Conservation (phyloP, 139 green algal genomes). For the Choricystis sp. region DNA sequence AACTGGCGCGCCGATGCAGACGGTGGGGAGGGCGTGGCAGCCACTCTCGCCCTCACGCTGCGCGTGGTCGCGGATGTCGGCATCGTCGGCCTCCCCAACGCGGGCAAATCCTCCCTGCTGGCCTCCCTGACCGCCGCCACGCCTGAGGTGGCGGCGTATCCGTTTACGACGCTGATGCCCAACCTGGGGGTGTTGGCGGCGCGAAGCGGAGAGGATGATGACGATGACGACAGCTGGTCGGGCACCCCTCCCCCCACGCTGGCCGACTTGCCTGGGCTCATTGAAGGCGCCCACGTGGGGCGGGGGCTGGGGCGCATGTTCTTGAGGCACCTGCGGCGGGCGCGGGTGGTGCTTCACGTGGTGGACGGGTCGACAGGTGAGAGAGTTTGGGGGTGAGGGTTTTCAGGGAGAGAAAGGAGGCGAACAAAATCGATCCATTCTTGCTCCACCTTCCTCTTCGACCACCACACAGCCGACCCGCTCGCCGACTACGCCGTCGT, state of each 20-base stretch:
- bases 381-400: too few species aligned
- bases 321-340: too few species aligned
- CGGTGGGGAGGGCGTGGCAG: too few species aligned
- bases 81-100: constrained; percentile 88
- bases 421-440: too few species aligned
- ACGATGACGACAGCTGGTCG: background rate
- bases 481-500: background rate
- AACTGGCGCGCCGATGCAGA: background rate
- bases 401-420: too few species aligned
- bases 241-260: constrained; percentile 11
- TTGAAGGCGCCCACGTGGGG: constrained; percentile 25
- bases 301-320: constrained; percentile 44
- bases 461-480: constrained; percentile 16
- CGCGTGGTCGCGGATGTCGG: constrained; percentile 68
- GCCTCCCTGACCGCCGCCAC: constrained; percentile 41
- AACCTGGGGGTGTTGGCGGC: constrained; percentile 45
- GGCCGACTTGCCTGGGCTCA: constrained; percentile 51
- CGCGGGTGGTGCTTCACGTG: constrained; percentile 25
- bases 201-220: background rate
- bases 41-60: background rate
- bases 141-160: constrained; percentile 36
- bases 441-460: constrained; percentile 56
- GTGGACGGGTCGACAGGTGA: too few species aligned
- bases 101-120: constrained; percentile 62
- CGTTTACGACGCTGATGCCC: constrained; percentile 66